These are phyloP conservation scores for Dentiscutata heterogama DNA, from an alignment of 371 early-diverging fungal species.

Conservation along the genomic window DNA sequence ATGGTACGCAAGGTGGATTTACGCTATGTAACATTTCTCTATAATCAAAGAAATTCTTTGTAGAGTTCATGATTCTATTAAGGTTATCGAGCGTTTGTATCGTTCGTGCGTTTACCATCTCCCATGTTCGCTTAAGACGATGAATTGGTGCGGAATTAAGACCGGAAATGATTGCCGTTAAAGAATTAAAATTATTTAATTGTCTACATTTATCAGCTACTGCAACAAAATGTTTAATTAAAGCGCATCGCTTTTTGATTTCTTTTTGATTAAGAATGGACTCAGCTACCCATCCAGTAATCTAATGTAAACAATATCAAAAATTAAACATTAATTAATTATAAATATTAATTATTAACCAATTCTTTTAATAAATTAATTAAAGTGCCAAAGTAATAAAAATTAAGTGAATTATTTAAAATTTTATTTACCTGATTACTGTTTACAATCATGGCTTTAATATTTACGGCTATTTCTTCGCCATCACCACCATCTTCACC, in stretches of 20 bases:
- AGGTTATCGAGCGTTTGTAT: conserved; percentile 63
- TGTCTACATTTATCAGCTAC: conserved; percentile 83
- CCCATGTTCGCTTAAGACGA: conserved; percentile 91
- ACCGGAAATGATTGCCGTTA: conserved; percentile 91
- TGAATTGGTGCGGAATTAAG: conserved; percentile 90
- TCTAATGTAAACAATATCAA: conserved; percentile 52
- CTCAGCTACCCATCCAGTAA: conserved; percentile 92
- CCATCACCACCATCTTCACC: conserved; percentile 44
- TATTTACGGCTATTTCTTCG: conserved; percentile 64
- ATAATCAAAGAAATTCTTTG: conserved; percentile 86
- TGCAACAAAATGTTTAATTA: conserved; percentile 85
- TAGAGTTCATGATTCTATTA: conserved; percentile 80
- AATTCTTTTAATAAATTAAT: not conserved
- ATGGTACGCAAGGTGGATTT: conserved; percentile 94
- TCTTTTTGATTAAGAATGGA: conserved; percentile 85
- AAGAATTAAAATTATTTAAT: conserved; percentile 93
- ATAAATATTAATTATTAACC: too few relatives aligned
- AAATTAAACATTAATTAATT: not conserved
- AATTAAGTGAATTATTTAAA: not conserved
- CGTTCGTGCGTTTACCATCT: conserved; percentile 59
- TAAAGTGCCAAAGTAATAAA: not conserved
- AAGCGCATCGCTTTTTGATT: conserved; percentile 74
- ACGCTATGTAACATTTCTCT: conserved; percentile 83
- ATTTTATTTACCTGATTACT: conserved; percentile 60
- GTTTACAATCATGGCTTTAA: conserved; percentile 80